A percentile compares a stretch with the other conserved stretches of the same genome.
phyloP scores from a whole-genome alignment of 495 filamentous ascomycete genomes.

The Peziza echinospora region DNA sequence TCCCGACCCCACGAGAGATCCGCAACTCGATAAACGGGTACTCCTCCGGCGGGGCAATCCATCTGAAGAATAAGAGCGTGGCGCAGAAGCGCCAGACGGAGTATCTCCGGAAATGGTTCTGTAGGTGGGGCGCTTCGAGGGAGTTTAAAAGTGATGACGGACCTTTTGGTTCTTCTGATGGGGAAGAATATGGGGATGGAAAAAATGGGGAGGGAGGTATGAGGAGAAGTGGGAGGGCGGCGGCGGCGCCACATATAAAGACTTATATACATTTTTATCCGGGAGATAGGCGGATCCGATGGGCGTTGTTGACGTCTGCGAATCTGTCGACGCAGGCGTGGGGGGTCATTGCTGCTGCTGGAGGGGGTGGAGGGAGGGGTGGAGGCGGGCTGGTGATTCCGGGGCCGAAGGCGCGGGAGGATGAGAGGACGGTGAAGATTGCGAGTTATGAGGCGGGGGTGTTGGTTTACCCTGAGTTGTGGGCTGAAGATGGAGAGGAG shows the following conservation, averaged over 20 bases:
- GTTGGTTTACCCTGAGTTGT: slow-evolving; percentile 60
- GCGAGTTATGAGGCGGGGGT: slow-evolving; percentile 77
- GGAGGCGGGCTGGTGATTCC: slow-evolving; percentile 24
- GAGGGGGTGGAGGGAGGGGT: slow-evolving; percentile 27
- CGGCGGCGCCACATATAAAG: slow-evolving; percentile 82
- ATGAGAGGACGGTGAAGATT: slow-evolving; percentile 38
- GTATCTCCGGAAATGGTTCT: slow-evolving; percentile 48
- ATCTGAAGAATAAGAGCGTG: slow-evolving; percentile 48
- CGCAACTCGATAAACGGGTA: slow-evolving; percentile 65
- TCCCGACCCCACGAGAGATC: slow-evolving; percentile 61
- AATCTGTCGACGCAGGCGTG: slow-evolving; percentile 82
- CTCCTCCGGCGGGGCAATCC: slow-evolving; percentile 54
- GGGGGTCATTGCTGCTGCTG: slow-evolving; percentile 32
- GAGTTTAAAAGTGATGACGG: not conserved
- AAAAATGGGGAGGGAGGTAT: too few relatives aligned
- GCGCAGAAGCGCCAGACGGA: slow-evolving; percentile 52
- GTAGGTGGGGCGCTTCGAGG: slow-evolving; percentile 5
- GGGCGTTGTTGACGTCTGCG: slow-evolving; percentile 69
- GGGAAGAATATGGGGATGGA: not conserved
- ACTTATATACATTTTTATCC: slow-evolving; percentile 57
- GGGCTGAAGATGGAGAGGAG: slow-evolving; percentile 20
- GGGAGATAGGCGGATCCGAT: slow-evolving; percentile 39
- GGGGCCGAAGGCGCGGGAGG: not conserved
- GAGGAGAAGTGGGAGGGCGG: slow-evolving; percentile 33
- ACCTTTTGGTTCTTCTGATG: not conserved